Conservation (phyloP, 495 filamentous ascomycete genomes). For the Diplogelasinospora grovesii region DNA sequence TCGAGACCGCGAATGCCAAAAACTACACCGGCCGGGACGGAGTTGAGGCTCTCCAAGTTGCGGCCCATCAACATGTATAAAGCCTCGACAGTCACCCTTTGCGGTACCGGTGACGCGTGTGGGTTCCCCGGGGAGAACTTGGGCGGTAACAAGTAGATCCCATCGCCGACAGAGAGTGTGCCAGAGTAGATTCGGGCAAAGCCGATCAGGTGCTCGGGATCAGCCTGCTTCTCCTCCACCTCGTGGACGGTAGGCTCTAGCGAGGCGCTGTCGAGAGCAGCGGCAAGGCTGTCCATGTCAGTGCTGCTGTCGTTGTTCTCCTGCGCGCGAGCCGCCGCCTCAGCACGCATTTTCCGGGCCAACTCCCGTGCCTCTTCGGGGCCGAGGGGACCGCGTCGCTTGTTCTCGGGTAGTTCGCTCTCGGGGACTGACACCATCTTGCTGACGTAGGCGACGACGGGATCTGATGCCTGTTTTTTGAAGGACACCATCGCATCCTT, state of each 20-base stretch:
- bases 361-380: conserved; percentile 85
- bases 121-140: conserved; percentile 84
- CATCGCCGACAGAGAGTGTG: conserved; percentile 80
- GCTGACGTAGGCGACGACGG: conserved; percentile 91
- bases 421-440: conserved; percentile 96
- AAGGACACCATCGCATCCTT: conserved; percentile 77
- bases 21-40: conserved; percentile 87
- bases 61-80: conserved; percentile 96
- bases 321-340: conserved; percentile 52
- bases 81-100: conserved; percentile 77
- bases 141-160: conserved; percentile 81
- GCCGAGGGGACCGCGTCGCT: conserved; percentile 66
- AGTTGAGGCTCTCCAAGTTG: conserved; percentile 71
- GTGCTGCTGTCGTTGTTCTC: conserved; percentile 21
- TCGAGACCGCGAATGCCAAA: conserved; percentile 94
- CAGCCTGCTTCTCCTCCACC: conserved; percentile 48
- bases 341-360: conserved; percentile 79
- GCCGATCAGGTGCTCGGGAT: conserved; percentile 84
- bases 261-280: conserved; percentile 27
- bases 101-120: conserved; percentile 65
- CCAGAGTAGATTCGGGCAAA: conserved; percentile 94
- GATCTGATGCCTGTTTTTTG: conserved; percentile 57
- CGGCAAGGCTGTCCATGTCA: conserved; percentile 22
- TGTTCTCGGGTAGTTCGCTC: conserved; percentile 80
- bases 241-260: conserved; percentile 49